Base-by-base conservation (phyloP, 805 yeast species). In the Metschnikowia shivogae region DNA sequence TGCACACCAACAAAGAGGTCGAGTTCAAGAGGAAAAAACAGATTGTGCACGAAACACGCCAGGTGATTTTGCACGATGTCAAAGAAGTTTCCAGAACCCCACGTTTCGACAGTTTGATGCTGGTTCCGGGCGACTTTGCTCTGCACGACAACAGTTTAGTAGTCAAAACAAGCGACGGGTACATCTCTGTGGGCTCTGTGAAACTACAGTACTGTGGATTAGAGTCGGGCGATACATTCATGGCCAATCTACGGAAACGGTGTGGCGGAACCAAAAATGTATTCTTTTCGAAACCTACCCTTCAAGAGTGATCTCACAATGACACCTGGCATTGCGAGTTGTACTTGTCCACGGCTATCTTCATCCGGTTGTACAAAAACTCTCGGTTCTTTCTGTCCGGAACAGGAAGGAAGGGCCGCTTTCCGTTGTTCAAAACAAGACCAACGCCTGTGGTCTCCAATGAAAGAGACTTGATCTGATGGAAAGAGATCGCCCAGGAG, bases 401-500 rank as follows among this genome's bases (percentile, higher is more conserved):
- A 34, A 92, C 73, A 1, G 97, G 96, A 38, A 92, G 80, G 60
- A 92, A 92, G 5, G 74, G 75, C 1, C 74, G 76, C 14, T 57
- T 59, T 32, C 73, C 72, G 24, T 43, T 36, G 22, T 74, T 76
- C 47, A 85, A 68, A 9, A 75, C 79, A 49, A 92, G 74, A 40
- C 78, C 76, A 29, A 92, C 78, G 0, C 99, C 99, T 0, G 89
- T 81, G 19, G 79, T 72, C 54, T 88, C 97, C 56, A 86, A 73
- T 0, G 87, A 76, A 31, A 92, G 84, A 2, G 89, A 75, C 51
- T 77, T 81, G 39, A 92, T 74, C 28, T 79, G 73, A 36, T 77
- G 79, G 61, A 82, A 88, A 6, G 70, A 58, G 10, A 88, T 78
- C 6, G 76, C 73, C 98, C 99, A 92, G 53, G 79, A 80, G 1